Conservation (phyloP, 1,284 basidiomycete species). For the Naganishia sp. region DNA sequence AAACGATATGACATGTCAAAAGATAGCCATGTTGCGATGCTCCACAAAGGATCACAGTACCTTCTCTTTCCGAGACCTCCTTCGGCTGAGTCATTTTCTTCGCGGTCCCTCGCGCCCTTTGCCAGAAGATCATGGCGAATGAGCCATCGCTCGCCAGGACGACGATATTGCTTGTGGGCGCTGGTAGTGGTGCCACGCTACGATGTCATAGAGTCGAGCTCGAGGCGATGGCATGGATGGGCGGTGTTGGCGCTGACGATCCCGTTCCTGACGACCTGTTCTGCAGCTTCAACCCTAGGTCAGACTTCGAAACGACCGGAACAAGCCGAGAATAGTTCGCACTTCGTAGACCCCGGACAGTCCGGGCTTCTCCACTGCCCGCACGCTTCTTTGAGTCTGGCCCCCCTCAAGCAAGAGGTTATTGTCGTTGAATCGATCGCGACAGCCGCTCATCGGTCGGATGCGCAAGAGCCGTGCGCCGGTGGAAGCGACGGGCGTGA, state of each 20-base stretch:
- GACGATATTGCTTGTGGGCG: neutral
- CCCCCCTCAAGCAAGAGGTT: conserved; percentile 4
- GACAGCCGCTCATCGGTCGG: conserved; percentile 9
- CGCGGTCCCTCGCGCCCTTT: conserved; percentile 11
- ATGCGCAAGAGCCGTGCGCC: conserved; percentile 9
- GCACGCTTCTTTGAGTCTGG: conserved; percentile 21
- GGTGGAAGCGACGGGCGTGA: conserved; percentile 7
- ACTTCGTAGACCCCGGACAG: conserved; percentile 32
- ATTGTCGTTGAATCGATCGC: neutral
- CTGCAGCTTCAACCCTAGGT: conserved; percentile 8
- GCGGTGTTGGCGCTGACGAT: neutral
- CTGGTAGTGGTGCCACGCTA: neutral
- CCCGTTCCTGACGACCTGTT: neutral
- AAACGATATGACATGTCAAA: no score
- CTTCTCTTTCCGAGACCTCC: no score
- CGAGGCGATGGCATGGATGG: neutral
- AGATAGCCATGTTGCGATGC: no score
- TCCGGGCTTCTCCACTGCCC: conserved; percentile 27
- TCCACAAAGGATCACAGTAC: no score
- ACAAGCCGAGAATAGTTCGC: neutral
- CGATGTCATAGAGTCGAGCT: neutral
- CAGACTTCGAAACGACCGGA: neutral
- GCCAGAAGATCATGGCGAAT: conserved; percentile 25
- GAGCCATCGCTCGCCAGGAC: conserved; percentile 28
- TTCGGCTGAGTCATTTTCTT: neutral